Percentiles rank a stretch among this genome's conserved stretches.
phyloP scores from a whole-genome alignment of 768 basidiomycete species.

The Lentinus brumalis region DNA sequence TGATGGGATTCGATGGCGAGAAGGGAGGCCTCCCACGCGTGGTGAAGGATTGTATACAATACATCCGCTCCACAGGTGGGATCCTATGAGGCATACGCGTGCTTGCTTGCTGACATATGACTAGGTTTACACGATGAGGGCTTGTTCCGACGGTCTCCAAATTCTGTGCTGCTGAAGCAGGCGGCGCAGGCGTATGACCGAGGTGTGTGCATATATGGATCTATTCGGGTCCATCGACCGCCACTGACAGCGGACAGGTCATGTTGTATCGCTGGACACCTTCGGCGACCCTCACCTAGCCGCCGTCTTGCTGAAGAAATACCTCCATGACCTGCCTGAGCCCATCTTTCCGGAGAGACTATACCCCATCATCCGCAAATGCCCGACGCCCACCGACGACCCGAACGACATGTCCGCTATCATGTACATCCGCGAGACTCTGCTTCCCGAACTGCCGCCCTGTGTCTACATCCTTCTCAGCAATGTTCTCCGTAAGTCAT shows the following conservation, averaged over 20 bases:
- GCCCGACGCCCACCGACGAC: constrained; percentile 59
- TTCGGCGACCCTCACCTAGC: constrained; percentile 81
- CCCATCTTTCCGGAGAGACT: constrained; percentile 75
- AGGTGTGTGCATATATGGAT: constrained; percentile 41
- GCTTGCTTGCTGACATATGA: background rate
- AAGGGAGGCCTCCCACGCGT: constrained; percentile 83
- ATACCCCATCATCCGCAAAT: constrained; percentile 66
- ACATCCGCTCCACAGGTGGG: constrained; percentile 59
- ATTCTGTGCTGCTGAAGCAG: constrained; percentile 65
- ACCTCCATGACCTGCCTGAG: constrained; percentile 75
- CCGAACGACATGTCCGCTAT: constrained; percentile 59
- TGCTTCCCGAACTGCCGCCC: constrained; percentile 68
- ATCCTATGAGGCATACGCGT: background rate
- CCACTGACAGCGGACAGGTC: constrained; percentile 43
- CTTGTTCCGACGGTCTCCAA: constrained; percentile 81
- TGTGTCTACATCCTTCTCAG: constrained; percentile 77
- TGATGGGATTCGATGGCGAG: constrained; percentile 85
- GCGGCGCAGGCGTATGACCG: constrained; percentile 86
- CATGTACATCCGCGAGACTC: constrained; percentile 64
- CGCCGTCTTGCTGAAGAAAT: constrained; percentile 86
- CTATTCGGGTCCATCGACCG: background rate
- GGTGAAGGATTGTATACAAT: constrained; percentile 73
- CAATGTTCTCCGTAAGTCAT: constrained; percentile 41
- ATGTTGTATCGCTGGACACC: constrained; percentile 75
- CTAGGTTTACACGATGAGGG: constrained; percentile 71